Base-by-base conservation (phyloP, 2,329 filamentous ascomycete species). In the Botrytis byssoidea region DNA sequence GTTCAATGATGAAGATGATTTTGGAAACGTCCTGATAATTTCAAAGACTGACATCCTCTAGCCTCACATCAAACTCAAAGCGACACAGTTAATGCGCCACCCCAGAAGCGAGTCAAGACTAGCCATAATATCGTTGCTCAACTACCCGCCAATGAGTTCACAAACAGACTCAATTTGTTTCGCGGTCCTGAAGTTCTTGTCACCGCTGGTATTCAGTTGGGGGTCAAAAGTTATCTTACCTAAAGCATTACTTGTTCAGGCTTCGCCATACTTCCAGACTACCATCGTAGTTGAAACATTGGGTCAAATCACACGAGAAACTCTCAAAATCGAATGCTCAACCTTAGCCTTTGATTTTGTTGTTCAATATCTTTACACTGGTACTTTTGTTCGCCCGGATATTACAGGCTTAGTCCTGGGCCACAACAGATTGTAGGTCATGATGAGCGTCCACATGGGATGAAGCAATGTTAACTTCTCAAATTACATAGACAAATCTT, bases 351-450 rank as follows among this genome's bases (percentile, higher is more conserved):
- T 77, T 48, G 44, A 74, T 14, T 60, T 73, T 20, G 64, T 68
- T 25, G 29, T 74, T 14, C 73, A 74, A 48, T 77, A 74, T 71
- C 72, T 77, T 18, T 76, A 74, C 42, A 55, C 60, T n/a, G 66
- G 66, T 42, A 42, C 35, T 18, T 57, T 68, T 25, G 48, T 68
- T 18, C 40, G 46, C 35, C 35, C 35, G 7, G 40, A 25, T 20
- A 57, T 68, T 12, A 18, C 35, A 7, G 25, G 8, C 16, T 57
- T 2, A 20, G 8, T 29, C 57, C 25, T 25, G 48, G 48, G 14
- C 29, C 35, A 57, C 70, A 70, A 29, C 64, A 73, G 18, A n/a
- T 76, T 42, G 67, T 73, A 5, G 35, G 75, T 14, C 68, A 40
- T 6, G 12, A 51, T 12, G 7, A 35, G 0, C 18, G 4, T 16